A percentile compares a stretch with the other conserved stretches of the same genome.
Conservation (phyloP, 1,139 yeast species). For the Zygotorulaspora mrakii region DNA sequence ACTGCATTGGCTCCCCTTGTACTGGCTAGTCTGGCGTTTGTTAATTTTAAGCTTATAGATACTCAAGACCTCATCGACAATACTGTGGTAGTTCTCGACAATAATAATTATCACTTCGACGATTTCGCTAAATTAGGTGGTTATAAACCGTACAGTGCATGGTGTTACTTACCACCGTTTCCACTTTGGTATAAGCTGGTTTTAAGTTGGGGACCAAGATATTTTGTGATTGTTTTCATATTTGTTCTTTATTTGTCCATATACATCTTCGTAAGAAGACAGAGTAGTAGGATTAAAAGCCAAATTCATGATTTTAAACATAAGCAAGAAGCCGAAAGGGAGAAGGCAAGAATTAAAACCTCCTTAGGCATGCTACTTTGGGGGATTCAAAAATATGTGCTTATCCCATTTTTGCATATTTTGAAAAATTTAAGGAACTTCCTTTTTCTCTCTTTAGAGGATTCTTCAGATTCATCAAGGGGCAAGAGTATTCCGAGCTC, state of each 20-base stretch:
- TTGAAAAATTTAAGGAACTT: conserved; percentile 13
- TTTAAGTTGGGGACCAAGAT: conserved; percentile 81
- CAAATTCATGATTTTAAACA: conserved; percentile 28
- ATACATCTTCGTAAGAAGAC: conserved; percentile 66
- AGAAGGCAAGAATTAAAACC: conserved; percentile 15
- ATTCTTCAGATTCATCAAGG: conserved; percentile 17
- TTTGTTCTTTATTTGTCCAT: conserved; percentile 64
- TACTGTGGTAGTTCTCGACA: conserved; percentile 27
- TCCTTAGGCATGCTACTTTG: conserved; percentile 6
- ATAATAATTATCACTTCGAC: conserved; percentile 23
- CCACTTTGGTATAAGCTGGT: conserved; percentile 76
- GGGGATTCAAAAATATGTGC: conserved; percentile 1
- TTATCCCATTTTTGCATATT: conserved; percentile 14
- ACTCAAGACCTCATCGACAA: conserved; percentile 13
- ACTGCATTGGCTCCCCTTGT: conserved; percentile 62
- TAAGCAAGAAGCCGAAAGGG: conserved; percentile 8
- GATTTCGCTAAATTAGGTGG: conserved; percentile 41
- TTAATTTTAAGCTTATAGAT: conserved; percentile 36
- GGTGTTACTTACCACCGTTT: conserved; percentile 75
- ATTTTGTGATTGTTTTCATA: conserved; percentile 59
- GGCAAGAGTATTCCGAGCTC: conserved; percentile 11
- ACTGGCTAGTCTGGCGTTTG: conserved; percentile 72
- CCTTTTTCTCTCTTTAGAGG: conserved; percentile 19
- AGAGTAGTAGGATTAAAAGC: conserved; percentile 52
- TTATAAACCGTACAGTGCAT: conserved; percentile 61